phyloP scores from a whole-genome alignment of 2,329 filamentous ascomycete genomes.

The Scleromitrula shiraiana region DNA sequence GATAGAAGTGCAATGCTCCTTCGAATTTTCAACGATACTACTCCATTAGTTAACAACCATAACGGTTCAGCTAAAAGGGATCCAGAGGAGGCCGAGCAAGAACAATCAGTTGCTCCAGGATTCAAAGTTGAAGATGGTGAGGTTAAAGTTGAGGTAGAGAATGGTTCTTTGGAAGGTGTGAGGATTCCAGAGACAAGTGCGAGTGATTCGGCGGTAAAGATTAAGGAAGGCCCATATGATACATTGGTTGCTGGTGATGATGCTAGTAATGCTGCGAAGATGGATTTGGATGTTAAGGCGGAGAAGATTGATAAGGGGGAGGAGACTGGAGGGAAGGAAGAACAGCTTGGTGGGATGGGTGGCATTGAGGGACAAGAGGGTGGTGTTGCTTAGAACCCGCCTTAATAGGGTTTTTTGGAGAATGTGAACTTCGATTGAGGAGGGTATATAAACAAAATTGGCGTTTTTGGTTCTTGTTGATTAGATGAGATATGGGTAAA shows the following conservation, averaged over 20 bases:
- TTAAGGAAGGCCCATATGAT: conserved; percentile 23
- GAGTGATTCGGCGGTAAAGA: conserved; percentile 10
- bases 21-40: conserved; percentile 82
- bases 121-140: conserved; percentile 20
- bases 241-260: conserved; percentile 16
- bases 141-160: conserved; percentile 18
- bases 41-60: conserved; percentile 61
- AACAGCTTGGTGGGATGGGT: conserved; percentile 1
- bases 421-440: no score
- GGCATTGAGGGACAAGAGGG: conserved; percentile 8
- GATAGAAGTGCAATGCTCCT: conserved; percentile 88
- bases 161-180: conserved; percentile 16
- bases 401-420: no score
- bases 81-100: conserved; percentile 4
- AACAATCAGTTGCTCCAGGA: conserved; percentile 10
- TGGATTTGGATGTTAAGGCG: conserved; percentile 18
- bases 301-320: conserved; percentile 21
- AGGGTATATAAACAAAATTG: no score
- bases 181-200: conserved; percentile 7
- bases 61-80: conserved; percentile 19
- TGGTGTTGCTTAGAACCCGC: conserved; percentile 1
- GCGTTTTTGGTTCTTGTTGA: no score
- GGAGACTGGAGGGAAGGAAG: conserved; percentile 12
- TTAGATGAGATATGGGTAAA: no score
- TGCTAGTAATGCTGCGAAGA: not conserved